A percentile compares a stretch with the other conserved stretches of the same genome.
These are phyloP conservation scores for Rhizopus delemar DNA, from an alignment of 371 early-diverging fungal species.

Conservation along the genomic window DNA sequence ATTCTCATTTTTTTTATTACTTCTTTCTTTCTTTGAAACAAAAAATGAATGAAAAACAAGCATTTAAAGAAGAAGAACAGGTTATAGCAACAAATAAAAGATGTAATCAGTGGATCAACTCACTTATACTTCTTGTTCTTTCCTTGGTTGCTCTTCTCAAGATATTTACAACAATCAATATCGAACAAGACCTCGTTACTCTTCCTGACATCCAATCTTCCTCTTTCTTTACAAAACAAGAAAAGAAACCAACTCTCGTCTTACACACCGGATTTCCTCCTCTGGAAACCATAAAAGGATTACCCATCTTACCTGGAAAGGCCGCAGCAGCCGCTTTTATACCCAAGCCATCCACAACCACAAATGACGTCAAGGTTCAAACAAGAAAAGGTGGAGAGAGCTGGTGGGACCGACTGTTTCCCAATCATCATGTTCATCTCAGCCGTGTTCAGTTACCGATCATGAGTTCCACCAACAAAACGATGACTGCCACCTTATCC, in stretches of 20 bases:
- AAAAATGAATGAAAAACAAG: constrained; percentile 1
- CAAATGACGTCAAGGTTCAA: no score
- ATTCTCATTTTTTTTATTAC: not conserved
- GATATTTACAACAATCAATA: not conserved
- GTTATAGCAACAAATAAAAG: not conserved
- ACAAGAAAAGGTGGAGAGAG: constrained; percentile 20
- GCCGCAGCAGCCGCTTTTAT: constrained; percentile 41
- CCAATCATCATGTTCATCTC: constrained; percentile 40
- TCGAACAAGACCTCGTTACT: not conserved
- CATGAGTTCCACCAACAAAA: constrained; percentile 6
- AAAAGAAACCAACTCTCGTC: constrained; percentile 22
- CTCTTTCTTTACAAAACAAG: not conserved
- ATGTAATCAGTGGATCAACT: not conserved
- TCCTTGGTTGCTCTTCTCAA: not conserved
- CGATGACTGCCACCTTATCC: constrained; percentile 24
- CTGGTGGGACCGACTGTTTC: constrained; percentile 48
- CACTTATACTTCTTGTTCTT: not conserved
- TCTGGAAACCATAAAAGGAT: constrained; percentile 26
- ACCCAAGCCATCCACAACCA: constrained; percentile 6
- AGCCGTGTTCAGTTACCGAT: constrained; percentile 33
- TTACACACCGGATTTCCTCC: constrained; percentile 45
- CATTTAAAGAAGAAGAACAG: not conserved
- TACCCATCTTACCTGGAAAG: constrained; percentile 14
- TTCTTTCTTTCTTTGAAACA: not conserved
- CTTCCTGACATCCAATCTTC: not conserved